Evolutionary conservation across 208 protist genomes (phyloP).

Genomic region (Herpetomonas tarakana): DNA sequence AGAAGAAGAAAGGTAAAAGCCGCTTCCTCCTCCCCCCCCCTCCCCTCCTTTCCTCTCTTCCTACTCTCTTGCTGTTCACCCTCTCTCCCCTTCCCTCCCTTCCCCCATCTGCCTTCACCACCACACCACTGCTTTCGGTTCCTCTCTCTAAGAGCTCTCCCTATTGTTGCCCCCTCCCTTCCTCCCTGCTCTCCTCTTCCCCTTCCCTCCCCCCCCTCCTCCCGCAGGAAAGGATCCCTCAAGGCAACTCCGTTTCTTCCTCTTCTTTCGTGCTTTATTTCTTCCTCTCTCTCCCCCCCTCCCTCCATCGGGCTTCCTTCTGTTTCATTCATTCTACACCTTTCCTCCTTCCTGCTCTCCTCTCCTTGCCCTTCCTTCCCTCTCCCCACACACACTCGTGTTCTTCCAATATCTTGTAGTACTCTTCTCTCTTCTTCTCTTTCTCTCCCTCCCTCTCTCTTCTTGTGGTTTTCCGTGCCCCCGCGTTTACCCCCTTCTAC

Average conservation of each 20-base stretch:
- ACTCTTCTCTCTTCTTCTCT: slow-evolving; percentile 9
- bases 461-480: slow-evolving; percentile 7
- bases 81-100: not conserved
- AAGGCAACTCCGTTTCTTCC: not conserved
- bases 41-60: slow-evolving; percentile 6
- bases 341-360: slow-evolving; percentile 4
- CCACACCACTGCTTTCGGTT: not conserved
- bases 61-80: slow-evolving; percentile 5
- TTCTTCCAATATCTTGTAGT: not conserved
- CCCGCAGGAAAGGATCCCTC: too few relatives aligned
- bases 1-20: not conserved
- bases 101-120: not conserved
- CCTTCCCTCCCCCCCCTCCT: slow-evolving; percentile 3
- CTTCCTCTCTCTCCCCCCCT: slow-evolving; percentile 8
- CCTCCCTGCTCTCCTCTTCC: slow-evolving; percentile 6
- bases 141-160: not conserved
- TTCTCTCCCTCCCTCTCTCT: slow-evolving; percentile 5
- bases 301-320: slow-evolving; percentile 2
- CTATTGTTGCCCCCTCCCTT: not conserved
- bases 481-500: not conserved
- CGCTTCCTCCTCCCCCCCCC: slow-evolving; percentile 4
- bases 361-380: slow-evolving; percentile 6
- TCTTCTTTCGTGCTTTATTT: slow-evolving; percentile 12
- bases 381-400: too few relatives aligned
- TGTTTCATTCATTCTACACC: slow-evolving; percentile 8